Conservation (phyloP, 2,329 filamentous ascomycete species). For the Calonectria hawksworthii region DNA sequence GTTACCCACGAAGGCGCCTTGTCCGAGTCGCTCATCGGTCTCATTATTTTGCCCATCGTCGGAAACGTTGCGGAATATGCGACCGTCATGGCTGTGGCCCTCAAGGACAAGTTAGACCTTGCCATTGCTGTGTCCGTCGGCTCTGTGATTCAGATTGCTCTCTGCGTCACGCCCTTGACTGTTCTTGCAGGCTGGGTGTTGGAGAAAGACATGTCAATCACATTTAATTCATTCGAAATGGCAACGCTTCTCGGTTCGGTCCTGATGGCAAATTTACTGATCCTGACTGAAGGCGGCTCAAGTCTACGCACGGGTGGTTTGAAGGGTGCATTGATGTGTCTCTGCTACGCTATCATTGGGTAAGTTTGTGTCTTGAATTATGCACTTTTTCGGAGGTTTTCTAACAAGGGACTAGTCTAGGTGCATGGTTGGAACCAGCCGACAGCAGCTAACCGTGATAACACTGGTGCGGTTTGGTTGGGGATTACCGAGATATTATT, state of each 20-base stretch:
- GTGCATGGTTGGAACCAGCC: background rate
- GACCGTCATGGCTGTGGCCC: conserved; percentile 70
- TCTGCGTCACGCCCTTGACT: conserved; percentile 72
- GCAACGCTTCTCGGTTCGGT: conserved; percentile 78
- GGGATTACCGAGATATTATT: background rate
- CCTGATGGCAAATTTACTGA: conserved; percentile 79
- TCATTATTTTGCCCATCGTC: conserved; percentile 73
- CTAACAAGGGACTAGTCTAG: background rate
- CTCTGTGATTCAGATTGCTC: conserved; percentile 72
- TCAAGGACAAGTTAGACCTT: conserved; percentile 73
- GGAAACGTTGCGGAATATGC: conserved; percentile 74
- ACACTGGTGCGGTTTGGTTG: background rate
- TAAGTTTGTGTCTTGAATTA: background rate
- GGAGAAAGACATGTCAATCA: conserved; percentile 64
- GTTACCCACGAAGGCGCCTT: conserved; percentile 63
- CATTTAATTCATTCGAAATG: conserved; percentile 81
- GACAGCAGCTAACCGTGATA: background rate
- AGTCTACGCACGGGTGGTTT: conserved; percentile 64
- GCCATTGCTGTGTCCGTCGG: conserved; percentile 73
- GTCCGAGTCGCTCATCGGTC: conserved; percentile 70
- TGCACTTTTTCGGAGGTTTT: background rate
- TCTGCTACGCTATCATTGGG: conserved; percentile 65
- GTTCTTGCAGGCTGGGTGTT: conserved; percentile 72
- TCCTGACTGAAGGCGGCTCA: conserved; percentile 78
- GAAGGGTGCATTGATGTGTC: conserved; percentile 68